Evolutionary conservation across 257 asterid genomes (phyloP).

Genomic region (Coffea eugenioides): DNA sequence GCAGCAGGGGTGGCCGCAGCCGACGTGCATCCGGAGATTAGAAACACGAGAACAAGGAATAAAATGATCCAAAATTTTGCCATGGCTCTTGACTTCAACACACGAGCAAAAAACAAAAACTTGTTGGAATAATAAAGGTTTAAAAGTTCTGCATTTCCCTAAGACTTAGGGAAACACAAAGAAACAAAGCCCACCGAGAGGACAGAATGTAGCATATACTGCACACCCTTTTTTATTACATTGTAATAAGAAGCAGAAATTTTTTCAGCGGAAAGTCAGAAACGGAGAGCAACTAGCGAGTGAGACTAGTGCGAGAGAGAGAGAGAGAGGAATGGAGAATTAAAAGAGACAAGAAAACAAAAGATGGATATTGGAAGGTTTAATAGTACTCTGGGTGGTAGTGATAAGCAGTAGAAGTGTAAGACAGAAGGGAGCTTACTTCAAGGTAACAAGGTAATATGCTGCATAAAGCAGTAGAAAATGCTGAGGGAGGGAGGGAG

Average conservation of each 20-base stretch:
- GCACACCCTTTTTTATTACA: slow-evolving; percentile 22
- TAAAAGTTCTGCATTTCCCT: slow-evolving; percentile 9
- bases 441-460: slow-evolving; percentile 26
- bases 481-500: neutral
- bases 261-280: slow-evolving; percentile 7
- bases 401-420: slow-evolving; percentile 12
- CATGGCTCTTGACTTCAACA: slow-evolving; percentile 37
- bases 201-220: slow-evolving; percentile 7
- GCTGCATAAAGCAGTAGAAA: slow-evolving; percentile 7
- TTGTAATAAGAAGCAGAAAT: slow-evolving; percentile 20
- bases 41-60: slow-evolving; percentile 35
- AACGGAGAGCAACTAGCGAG: neutral
- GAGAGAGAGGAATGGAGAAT: neutral
- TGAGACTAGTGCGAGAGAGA: neutral
- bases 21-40: slow-evolving; percentile 53
- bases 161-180: neutral
- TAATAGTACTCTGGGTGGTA: slow-evolving; percentile 1
- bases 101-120: slow-evolving; percentile 10
- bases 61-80: slow-evolving; percentile 37
- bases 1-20: slow-evolving; percentile 80
- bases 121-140: neutral
- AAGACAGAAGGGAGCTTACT: slow-evolving; percentile 44
- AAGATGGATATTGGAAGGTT: slow-evolving; percentile 7
- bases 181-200: slow-evolving; percentile 21
- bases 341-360: slow-evolving; percentile 19